These are phyloP conservation scores for Phytophthora fragariaefolia DNA, from an alignment of 352 stramenopile species.

Conservation along the genomic window DNA sequence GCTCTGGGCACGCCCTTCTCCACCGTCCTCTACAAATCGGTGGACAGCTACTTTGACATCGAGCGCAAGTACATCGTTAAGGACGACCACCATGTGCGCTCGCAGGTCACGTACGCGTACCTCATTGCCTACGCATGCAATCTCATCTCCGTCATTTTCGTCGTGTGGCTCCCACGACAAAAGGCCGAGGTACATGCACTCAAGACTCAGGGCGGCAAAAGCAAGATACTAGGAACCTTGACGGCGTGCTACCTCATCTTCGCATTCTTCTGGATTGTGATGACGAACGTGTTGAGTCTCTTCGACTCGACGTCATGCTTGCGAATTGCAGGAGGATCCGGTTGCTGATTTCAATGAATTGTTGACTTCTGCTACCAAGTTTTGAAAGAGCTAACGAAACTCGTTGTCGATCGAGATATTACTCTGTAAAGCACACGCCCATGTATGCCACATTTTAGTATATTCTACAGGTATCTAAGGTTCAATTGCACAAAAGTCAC, in stretches of 20 bases:
- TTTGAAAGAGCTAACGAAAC: too few relatives aligned
- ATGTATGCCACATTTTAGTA: too few relatives aligned
- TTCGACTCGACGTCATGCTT: slow-evolving; percentile 60
- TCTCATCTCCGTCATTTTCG: slow-evolving; percentile 51
- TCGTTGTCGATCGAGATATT: too few relatives aligned
- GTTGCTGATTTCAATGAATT: too few relatives aligned
- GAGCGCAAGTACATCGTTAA: slow-evolving; percentile 50
- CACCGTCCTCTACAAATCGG: slow-evolving; percentile 61
- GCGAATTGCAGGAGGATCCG: slow-evolving; percentile 52
- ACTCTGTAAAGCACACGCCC: too few relatives aligned
- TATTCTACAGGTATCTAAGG: too few relatives aligned
- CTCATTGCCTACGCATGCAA: slow-evolving; percentile 67
- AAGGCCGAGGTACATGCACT: slow-evolving; percentile 57
- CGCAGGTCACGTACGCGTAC: slow-evolving; percentile 60
- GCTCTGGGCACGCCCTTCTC: slow-evolving; percentile 57
- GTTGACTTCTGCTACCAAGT: too few relatives aligned
- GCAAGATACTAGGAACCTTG: slow-evolving; percentile 43
- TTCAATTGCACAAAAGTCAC: too few relatives aligned
- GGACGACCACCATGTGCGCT: slow-evolving; percentile 47
- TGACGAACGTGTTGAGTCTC: slow-evolving; percentile 66
- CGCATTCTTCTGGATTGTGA: slow-evolving; percentile 62
- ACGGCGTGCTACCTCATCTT: slow-evolving; percentile 51
- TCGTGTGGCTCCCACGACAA: slow-evolving; percentile 56
- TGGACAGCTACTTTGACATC: slow-evolving; percentile 66
- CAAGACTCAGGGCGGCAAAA: slow-evolving; percentile 49